Evolutionary conservation across 306 rosid species (phyloP).

Genomic region (Cotoneaster glaucophyllus): DNA sequence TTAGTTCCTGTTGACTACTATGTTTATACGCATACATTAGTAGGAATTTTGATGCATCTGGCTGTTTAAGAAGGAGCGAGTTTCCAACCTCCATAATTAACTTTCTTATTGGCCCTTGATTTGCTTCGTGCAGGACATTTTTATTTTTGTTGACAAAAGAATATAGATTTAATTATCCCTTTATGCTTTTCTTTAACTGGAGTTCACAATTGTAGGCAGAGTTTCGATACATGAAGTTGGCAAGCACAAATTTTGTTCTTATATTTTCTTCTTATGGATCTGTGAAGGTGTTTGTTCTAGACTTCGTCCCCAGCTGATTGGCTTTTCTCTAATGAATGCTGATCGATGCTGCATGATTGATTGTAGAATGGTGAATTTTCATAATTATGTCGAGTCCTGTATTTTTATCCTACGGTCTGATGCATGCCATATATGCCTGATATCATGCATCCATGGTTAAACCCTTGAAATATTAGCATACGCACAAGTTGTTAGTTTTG

Average conservation of each 20-base stretch:
- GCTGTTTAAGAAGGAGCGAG: too few relatives aligned
- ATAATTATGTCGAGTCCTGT: slow-evolving; percentile 1
- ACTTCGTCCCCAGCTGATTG: slow-evolving; percentile 85
- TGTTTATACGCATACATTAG: background rate
- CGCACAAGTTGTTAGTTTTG: background rate
- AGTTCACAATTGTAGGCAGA: background rate
- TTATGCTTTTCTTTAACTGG: background rate
- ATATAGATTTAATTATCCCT: background rate
- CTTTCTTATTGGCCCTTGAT: background rate
- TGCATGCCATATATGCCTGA: background rate
- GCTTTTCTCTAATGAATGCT: slow-evolving; percentile 78
- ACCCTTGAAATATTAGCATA: background rate
- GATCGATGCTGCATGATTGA: slow-evolving; percentile 98
- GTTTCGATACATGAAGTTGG: background rate
- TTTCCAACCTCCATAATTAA: background rate
- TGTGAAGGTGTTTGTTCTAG: slow-evolving; percentile 82
- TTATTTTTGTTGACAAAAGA: background rate
- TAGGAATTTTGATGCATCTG: too few relatives aligned
- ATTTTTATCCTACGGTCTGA: background rate
- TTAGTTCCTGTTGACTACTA: background rate
- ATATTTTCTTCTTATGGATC: background rate
- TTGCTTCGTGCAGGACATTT: background rate
- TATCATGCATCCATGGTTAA: background rate
- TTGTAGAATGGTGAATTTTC: slow-evolving; percentile 82
- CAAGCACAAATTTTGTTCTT: slow-evolving; percentile 8